Evolutionary conservation across 257 asterid genomes (phyloP), one percentile per base, ranked within the genome.

Genomic region (Cynanchum wilfordii): DNA sequence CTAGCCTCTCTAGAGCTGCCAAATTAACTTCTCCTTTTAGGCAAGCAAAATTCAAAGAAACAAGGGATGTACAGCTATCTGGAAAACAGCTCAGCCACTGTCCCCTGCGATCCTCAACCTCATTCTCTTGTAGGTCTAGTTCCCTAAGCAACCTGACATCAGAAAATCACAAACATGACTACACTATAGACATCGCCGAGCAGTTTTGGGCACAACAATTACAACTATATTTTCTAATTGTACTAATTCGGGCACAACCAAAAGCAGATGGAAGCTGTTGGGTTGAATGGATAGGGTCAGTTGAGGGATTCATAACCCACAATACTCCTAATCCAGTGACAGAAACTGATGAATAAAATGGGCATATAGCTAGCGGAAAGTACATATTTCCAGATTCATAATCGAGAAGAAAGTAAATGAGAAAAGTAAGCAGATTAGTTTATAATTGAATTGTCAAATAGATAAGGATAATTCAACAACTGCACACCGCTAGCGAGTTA

Each of bases 11-110:
- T 9, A 92, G 88, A 70, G 93, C 87, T 30, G 84, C 79, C 73
- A 81, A 75, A 33, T 85, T 88, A 59, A 92, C 93, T 82, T 86
- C 93, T 74, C 98, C 98, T 70, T 83, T 92, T 69, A 88, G 94
- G 84, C 92, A 92, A 45, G 96, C 93, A 74, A 92, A 92, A 72
- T 89, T 92, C 78, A 89, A 79, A 3, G 96, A 87, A 67, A 87
- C 88, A 0, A 92, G 92, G 52, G 96, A 87, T 27, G 89, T 92
- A 80, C 87, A 86, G 78, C 83, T 84, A 20, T 92, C 90, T 0
- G 96, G 96, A 42, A 89, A 89, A 75, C 88, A 87, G 73, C 94
- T 88, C 55, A 92, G 96, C 97, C 97, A 92, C 74, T 87, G 96
- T 50, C 96, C 96, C 82, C 88, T 88, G 25, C 78, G 87, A 58